These are phyloP conservation scores for Neonectria neomacrospora DNA, from an alignment of 2,329 filamentous ascomycete genomes.

Conservation along the genomic window DNA sequence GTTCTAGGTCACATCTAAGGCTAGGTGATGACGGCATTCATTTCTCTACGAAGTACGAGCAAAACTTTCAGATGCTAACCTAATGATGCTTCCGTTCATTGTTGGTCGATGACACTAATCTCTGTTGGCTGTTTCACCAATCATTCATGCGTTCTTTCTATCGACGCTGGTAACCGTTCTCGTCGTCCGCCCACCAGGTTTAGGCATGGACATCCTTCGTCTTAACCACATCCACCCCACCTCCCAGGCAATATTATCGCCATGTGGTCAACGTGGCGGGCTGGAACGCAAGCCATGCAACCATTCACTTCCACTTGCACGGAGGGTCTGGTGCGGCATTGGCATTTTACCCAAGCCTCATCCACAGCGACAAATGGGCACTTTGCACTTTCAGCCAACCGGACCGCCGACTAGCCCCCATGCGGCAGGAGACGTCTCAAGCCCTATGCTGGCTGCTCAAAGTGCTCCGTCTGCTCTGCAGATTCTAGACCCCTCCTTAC, in stretches of 20 bases:
- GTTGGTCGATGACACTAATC: constrained; percentile 11
- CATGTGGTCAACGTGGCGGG: background rate
- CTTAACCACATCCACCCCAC: background rate
- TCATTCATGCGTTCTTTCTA: constrained; percentile 3
- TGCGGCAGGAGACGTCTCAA: constrained; percentile 11
- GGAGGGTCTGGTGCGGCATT: background rate
- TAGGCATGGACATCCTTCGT: background rate
- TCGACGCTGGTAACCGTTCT: constrained; percentile 9
- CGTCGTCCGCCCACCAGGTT: background rate
- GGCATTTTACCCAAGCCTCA: background rate
- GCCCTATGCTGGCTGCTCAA: background rate
- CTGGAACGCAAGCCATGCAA: constrained; percentile 4
- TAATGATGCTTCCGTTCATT: background rate
- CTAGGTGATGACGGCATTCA: constrained; percentile 7
- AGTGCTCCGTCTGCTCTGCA: background rate
- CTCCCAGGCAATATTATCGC: background rate
- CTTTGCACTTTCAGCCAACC: constrained; percentile 4
- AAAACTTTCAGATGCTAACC: background rate
- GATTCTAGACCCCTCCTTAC: constrained; percentile 12
- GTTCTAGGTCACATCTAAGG: too few species aligned
- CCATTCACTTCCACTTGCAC: background rate
- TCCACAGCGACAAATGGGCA: constrained; percentile 14
- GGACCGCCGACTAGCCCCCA: constrained; percentile 5
- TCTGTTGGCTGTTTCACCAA: constrained; percentile 13
- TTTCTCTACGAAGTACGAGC: background rate